These are phyloP conservation scores for Erigeron canadensis DNA, from an alignment of 129 eudicot genomes.

Conservation along the genomic window DNA sequence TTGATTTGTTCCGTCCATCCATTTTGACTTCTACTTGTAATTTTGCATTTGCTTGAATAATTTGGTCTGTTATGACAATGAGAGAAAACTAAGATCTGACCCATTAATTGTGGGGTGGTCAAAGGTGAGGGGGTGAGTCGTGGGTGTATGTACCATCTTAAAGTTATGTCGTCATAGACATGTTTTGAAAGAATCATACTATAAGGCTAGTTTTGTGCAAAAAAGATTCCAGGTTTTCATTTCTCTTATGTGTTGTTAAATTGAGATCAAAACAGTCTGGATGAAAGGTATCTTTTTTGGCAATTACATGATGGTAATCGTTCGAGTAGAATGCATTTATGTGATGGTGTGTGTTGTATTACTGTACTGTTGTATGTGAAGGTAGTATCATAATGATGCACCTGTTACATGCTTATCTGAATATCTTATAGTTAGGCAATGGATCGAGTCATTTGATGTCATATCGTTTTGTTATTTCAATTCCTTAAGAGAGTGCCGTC, in stretches of 20 bases:
- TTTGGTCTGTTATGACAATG: slow-evolving; percentile 25
- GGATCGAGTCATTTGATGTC: no score
- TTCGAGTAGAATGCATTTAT: not conserved
- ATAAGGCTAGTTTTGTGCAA: slow-evolving; percentile 18
- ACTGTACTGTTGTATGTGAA: no score
- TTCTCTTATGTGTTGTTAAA: not conserved
- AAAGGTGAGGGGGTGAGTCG: slow-evolving; percentile 7
- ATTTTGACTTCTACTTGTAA: slow-evolving; percentile 23
- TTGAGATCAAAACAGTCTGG: not conserved
- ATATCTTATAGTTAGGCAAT: no score
- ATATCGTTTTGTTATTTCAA: no score
- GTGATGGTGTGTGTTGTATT: no score
- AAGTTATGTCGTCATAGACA: slow-evolving; percentile 20
- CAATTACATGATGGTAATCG: not conserved
- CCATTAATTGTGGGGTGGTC: slow-evolving; percentile 28
- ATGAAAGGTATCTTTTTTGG: no score
- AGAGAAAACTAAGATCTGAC: slow-evolving; percentile 18
- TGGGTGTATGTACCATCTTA: slow-evolving; percentile 17
- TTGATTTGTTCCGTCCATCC: not conserved
- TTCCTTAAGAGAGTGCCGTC: no score
- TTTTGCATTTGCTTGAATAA: slow-evolving; percentile 39
- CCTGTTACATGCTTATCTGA: no score
- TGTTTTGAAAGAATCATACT: slow-evolving; percentile 19
- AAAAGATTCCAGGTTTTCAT: not conserved
- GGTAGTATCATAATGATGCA: no score